Evolutionary conservation across 2,329 filamentous ascomycete species (phyloP).

Genomic region (Aspergillus piperis): DNA sequence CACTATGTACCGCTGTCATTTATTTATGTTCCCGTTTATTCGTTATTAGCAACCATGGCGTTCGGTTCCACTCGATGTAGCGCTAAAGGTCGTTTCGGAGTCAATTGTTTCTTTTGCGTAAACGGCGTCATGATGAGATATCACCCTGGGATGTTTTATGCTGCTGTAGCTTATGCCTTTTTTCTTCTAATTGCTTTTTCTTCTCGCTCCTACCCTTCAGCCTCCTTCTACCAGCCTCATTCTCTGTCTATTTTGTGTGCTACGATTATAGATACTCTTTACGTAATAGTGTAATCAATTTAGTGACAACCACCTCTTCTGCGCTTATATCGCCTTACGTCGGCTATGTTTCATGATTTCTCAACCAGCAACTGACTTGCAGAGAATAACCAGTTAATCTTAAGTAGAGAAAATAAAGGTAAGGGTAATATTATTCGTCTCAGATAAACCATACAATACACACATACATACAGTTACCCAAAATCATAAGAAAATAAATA

Average conservation of each 20-base stretch:
- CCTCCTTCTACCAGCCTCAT: background rate
- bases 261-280: background rate
- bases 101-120: background rate
- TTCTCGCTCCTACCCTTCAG: background rate
- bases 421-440: too few species aligned
- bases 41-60: slow-evolving; percentile 7
- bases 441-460: too few species aligned
- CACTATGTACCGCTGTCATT: slow-evolving; percentile 7
- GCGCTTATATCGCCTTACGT: too few species aligned
- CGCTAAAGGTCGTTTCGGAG: slow-evolving; percentile 16
- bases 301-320: background rate
- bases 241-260: background rate
- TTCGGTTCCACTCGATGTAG: slow-evolving; percentile 16
- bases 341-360: too few species aligned
- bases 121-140: background rate
- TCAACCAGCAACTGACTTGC: too few species aligned
- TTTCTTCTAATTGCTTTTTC: background rate
- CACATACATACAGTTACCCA: too few species aligned
- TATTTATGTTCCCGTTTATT: background rate
- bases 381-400: too few species aligned
- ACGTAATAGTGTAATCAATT: slow-evolving; percentile 5
- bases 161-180: slow-evolving; percentile 2
- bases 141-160: slow-evolving; percentile 4
- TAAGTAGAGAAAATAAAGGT: too few species aligned
- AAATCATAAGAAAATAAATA: background rate